These are phyloP conservation scores for Rhodotorula mucilaginosa DNA, from an alignment of 1,284 basidiomycete species.

Conservation along the genomic window DNA sequence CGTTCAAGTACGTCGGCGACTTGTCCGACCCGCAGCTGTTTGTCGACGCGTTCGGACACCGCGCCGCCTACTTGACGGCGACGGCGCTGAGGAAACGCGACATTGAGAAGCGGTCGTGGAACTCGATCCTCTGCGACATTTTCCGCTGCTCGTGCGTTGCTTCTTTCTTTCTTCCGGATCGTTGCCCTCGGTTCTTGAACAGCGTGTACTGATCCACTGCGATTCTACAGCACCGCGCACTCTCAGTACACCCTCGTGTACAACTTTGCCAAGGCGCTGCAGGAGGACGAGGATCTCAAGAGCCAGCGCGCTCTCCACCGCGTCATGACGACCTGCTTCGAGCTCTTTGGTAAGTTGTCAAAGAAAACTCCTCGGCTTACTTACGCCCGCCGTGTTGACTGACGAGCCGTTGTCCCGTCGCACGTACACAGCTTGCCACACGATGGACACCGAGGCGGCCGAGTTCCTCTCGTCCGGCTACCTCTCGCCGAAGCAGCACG, in stretches of 20 bases:
- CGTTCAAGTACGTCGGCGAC: slow-evolving; percentile 43
- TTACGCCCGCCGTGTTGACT: too few species aligned
- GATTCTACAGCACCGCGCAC: slow-evolving; percentile 39
- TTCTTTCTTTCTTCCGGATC: neutral
- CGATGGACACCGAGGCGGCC: slow-evolving; percentile 43
- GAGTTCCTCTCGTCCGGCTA: slow-evolving; percentile 51
- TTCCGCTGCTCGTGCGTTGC: slow-evolving; percentile 46
- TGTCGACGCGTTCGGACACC: slow-evolving; percentile 50
- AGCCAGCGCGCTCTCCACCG: slow-evolving; percentile 48
- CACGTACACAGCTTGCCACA: slow-evolving; percentile 29
- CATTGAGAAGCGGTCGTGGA: slow-evolving; percentile 49
- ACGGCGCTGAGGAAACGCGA: slow-evolving; percentile 49
- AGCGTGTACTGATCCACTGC: neutral
- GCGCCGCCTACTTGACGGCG: slow-evolving; percentile 49
- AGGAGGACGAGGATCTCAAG: slow-evolving; percentile 49
- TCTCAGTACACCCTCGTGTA: slow-evolving; percentile 46
- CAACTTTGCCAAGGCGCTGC: slow-evolving; percentile 51
- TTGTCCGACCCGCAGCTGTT: slow-evolving; percentile 46
- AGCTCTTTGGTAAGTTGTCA: slow-evolving; percentile 39
- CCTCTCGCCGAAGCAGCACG: slow-evolving; percentile 48
- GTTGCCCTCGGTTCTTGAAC: neutral
- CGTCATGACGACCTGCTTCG: slow-evolving; percentile 48
- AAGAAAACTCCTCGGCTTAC: too few species aligned
- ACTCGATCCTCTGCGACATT: slow-evolving; percentile 49
- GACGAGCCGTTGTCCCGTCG: too few species aligned